These are phyloP conservation scores for Puccinia coronata DNA, from an alignment of 1,284 basidiomycete species.

Conservation along the genomic window DNA sequence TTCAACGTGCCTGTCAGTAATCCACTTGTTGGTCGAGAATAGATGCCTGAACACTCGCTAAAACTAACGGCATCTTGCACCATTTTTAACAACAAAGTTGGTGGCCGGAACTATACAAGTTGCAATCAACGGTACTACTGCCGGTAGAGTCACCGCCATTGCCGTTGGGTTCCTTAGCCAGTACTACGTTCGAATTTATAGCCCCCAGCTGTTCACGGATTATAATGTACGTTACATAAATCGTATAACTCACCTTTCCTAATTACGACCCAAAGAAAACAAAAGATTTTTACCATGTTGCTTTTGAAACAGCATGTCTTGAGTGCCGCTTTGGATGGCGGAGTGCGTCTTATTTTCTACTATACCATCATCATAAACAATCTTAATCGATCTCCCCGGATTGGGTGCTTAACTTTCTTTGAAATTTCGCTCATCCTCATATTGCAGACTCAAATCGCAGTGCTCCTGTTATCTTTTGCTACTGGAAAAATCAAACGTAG, in stretches of 20 bases:
- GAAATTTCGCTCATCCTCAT: too few species aligned
- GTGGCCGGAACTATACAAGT: conserved; percentile 50
- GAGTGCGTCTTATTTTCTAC: conserved; percentile 24
- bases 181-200: conserved; percentile 45
- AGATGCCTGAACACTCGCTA: not conserved
- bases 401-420: not conserved
- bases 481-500: conserved; percentile 43
- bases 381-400: not conserved
- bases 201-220: conserved; percentile 30
- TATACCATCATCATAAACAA: not conserved
- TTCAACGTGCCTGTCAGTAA: conserved; percentile 45
- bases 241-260: not conserved
- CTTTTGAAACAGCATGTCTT: conserved; percentile 41
- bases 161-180: conserved; percentile 48
- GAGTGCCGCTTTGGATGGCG: conserved; percentile 50
- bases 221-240: conserved; percentile 30
- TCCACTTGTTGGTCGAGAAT: not conserved
- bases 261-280: too few species aligned
- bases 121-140: conserved; percentile 48
- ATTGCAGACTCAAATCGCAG: conserved; percentile 46
- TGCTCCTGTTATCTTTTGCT: conserved; percentile 47
- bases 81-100: conserved; percentile 3
- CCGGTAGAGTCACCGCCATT: conserved; percentile 44
- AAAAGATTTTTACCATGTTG: not conserved
- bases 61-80: not conserved